These are phyloP conservation scores for Kurtzmaniella quercitrusa DNA, from an alignment of 1,139 yeast species.

Conservation along the genomic window DNA sequence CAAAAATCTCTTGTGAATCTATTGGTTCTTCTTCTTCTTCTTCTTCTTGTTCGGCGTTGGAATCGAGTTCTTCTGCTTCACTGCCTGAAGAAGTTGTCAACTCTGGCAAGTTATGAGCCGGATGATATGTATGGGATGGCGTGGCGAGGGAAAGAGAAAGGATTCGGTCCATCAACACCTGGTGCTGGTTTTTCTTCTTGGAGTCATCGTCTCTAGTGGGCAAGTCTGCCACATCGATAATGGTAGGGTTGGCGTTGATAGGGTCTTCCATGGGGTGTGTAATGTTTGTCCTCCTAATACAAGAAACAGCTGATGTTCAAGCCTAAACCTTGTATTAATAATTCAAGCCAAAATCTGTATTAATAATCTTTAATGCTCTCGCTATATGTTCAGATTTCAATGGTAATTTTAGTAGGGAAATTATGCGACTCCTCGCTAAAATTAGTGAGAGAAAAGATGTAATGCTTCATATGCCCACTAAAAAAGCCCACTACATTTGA, in stretches of 20 bases:
- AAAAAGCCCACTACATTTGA: too few relatives aligned
- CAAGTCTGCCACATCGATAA: slow-evolving; percentile 68
- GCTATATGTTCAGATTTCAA: too few relatives aligned
- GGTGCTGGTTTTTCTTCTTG: slow-evolving; percentile 9
- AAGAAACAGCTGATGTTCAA: too few relatives aligned
- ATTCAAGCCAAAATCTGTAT: too few relatives aligned
- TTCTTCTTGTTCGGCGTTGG: slow-evolving; percentile 45
- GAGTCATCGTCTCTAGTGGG: slow-evolving; percentile 56
- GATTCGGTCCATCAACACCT: slow-evolving; percentile 18
- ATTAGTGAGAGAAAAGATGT: too few relatives aligned
- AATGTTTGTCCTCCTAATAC: too few relatives aligned
- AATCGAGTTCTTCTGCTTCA: slow-evolving; percentile 8
- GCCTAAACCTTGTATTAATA: too few relatives aligned
- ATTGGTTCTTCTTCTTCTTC: slow-evolving; percentile 59
- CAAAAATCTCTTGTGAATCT: slow-evolving; percentile 61
- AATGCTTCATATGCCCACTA: too few relatives aligned
- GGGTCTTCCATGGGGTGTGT: slow-evolving; percentile 53
- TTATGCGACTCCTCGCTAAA: too few relatives aligned
- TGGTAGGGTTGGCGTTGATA: slow-evolving; percentile 88
- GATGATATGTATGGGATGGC: slow-evolving; percentile 9
- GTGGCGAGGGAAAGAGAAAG: slow-evolving; percentile 21
- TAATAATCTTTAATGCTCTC: too few relatives aligned
- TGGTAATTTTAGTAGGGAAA: too few relatives aligned
- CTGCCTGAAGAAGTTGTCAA: slow-evolving; percentile 9
- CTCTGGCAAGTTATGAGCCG: slow-evolving; percentile 8